phyloP scores from a whole-genome alignment of 2,329 filamentous ascomycete species.

The Stachybotrys echinatus region DNA sequence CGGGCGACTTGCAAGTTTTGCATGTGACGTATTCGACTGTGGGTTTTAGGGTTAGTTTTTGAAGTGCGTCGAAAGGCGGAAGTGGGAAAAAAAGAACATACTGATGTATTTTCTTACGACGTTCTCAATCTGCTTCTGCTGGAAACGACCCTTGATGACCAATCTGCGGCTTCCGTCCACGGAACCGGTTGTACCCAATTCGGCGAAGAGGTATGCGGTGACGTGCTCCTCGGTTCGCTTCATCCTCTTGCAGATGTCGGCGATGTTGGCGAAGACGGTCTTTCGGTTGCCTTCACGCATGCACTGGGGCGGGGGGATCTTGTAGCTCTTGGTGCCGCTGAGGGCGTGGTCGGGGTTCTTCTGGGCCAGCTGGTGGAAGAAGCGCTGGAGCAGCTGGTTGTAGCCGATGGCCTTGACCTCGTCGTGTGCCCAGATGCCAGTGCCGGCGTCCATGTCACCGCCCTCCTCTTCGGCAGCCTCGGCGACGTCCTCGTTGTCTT shows the following conservation, averaged over 20 bases:
- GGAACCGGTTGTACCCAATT: slow-evolving; percentile 94
- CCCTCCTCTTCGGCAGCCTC: slow-evolving; percentile 48
- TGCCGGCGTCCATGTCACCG: slow-evolving; percentile 81
- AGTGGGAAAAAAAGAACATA: slow-evolving; percentile 37
- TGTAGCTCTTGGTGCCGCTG: slow-evolving; percentile 89
- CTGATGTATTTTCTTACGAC: slow-evolving; percentile 92
- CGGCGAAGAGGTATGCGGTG: slow-evolving; percentile 93
- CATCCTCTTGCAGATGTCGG: slow-evolving; percentile 98
- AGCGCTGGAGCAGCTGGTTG: slow-evolving; percentile 78
- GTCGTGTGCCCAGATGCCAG: slow-evolving; percentile 85
- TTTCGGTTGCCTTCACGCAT: slow-evolving; percentile 99
- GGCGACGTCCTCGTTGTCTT: slow-evolving; percentile 57
- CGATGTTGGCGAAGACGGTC: slow-evolving; percentile 99
- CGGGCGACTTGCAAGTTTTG: slow-evolving; percentile 93
- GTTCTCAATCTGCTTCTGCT: slow-evolving; percentile 99
- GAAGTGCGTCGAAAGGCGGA: not conserved
- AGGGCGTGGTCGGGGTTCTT: slow-evolving; percentile 95
- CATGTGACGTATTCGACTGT: slow-evolving; percentile 94
- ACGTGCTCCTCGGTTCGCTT: slow-evolving; percentile 98
- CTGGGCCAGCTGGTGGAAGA: slow-evolving; percentile 90
- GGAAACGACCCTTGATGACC: slow-evolving; percentile 99
- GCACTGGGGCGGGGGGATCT: slow-evolving; percentile 97
- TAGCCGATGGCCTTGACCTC: slow-evolving; percentile 75
- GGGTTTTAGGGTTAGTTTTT: not conserved
- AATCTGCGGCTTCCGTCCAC: slow-evolving; percentile 88